These are phyloP conservation scores for Bruguiera parviflora DNA, from an alignment of 345 rosid species.

Conservation along the genomic window DNA sequence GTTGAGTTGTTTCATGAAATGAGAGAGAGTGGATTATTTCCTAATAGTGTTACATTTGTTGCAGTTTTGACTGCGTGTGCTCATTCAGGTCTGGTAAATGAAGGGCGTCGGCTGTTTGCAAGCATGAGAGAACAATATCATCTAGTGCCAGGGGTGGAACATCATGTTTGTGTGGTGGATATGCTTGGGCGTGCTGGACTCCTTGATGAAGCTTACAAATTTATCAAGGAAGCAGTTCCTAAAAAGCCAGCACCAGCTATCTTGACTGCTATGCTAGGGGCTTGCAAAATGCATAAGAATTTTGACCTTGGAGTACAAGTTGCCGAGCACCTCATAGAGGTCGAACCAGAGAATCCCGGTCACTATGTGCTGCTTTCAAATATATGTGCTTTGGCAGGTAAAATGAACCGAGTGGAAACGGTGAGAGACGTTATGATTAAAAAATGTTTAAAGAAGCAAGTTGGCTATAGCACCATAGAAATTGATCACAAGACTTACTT, in stretches of 20 bases:
- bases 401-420: constrained; percentile 57
- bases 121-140: constrained; percentile 50
- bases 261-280: constrained; percentile 94
- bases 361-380: constrained; percentile 88
- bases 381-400: constrained; percentile 72
- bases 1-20: constrained; percentile 51
- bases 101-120: constrained; percentile 46
- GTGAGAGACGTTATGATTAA: constrained; percentile 62
- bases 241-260: constrained; percentile 57
- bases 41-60: constrained; percentile 68
- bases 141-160: constrained; percentile 62
- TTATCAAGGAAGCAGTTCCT: constrained; percentile 42
- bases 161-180: constrained; percentile 78
- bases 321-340: constrained; percentile 61
- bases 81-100: constrained; percentile 65
- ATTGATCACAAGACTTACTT: constrained; percentile 45
- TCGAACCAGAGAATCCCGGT: constrained; percentile 83
- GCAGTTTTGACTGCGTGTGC: constrained; percentile 82
- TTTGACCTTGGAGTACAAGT: constrained; percentile 65
- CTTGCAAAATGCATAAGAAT: constrained; percentile 89
- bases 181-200: constrained; percentile 85
- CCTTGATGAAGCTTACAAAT: constrained; percentile 55
- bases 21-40: constrained; percentile 39
- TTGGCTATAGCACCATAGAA: constrained; percentile 69
- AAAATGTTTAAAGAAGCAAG: constrained; percentile 60